Evolutionary conservation across 176 grass and related monocot genomes (phyloP).

Genomic region (Eremochloa ophiuroides): DNA sequence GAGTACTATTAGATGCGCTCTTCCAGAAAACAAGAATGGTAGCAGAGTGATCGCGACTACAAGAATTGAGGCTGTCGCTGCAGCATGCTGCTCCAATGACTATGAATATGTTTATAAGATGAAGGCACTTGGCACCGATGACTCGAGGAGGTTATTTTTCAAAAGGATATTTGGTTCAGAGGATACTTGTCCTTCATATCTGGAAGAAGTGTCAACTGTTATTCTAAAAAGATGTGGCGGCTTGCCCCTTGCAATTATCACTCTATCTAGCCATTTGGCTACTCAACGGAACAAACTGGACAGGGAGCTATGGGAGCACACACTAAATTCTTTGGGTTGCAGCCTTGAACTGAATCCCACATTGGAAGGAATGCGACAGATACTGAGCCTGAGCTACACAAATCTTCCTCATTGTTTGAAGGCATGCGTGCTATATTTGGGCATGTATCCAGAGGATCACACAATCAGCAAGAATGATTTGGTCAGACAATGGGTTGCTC

Average conservation of each 20-base stretch:
- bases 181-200: background rate
- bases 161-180: background rate
- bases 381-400: constrained; percentile 24
- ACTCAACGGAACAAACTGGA: background rate
- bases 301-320: background rate
- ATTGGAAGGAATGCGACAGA: constrained; percentile 18
- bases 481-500: constrained; percentile 32
- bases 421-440: constrained; percentile 20
- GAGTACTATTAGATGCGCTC: background rate
- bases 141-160: background rate
- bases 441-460: constrained; percentile 29
- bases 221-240: background rate
- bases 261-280: background rate
- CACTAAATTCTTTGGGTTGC: background rate
- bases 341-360: background rate
- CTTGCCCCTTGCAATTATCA: background rate
- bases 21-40: background rate
- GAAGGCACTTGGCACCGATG: background rate
- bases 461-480: constrained; percentile 6
- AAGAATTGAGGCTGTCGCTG: background rate
- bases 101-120: constrained; percentile 6
- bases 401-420: constrained; percentile 33
- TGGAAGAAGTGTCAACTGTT: background rate
- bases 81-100: background rate
- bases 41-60: background rate